These are phyloP conservation scores for Tuber aestivum DNA, from an alignment of 495 filamentous ascomycete genomes.

Conservation along the genomic window DNA sequence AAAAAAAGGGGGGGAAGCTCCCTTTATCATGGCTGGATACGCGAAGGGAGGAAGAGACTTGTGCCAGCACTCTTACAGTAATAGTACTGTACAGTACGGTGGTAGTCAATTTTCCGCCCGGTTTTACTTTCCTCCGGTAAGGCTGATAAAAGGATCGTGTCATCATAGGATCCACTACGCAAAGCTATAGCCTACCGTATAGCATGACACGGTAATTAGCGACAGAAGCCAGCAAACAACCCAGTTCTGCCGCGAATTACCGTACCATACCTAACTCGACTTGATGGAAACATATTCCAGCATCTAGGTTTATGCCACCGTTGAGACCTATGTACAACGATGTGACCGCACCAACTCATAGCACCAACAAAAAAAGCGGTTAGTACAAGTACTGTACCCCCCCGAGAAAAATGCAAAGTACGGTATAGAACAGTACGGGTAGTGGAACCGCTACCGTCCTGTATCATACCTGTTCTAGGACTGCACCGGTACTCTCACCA, in stretches of 20 bases:
- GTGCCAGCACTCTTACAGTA: too few relatives aligned
- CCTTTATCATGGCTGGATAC: not conserved
- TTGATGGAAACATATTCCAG: not conserved
- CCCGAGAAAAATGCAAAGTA: not conserved
- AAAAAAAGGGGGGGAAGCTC: not conserved
- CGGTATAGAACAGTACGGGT: not conserved
- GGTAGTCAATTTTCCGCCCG: not conserved
- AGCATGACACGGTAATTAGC: not conserved
- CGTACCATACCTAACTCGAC: not conserved
- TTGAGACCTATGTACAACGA: not conserved
- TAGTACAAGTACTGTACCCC: too few relatives aligned
- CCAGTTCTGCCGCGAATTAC: not conserved
- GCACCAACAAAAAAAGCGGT: not conserved
- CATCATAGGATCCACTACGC: not conserved
- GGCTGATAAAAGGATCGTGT: not conserved
- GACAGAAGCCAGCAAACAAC: not conserved
- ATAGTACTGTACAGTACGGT: too few relatives aligned
- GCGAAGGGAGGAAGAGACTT: too few relatives aligned
- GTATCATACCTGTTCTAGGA: not conserved
- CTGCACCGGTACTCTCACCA: not conserved
- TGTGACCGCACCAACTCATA: not conserved
- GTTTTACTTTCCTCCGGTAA: conserved; percentile 3
- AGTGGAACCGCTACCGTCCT: not conserved
- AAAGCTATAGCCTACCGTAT: not conserved
- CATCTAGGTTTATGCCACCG: not conserved